Percentiles rank a stretch among this genome's conserved stretches.
phyloP scores from a whole-genome alignment of 2,329 filamentous ascomycete genomes.

The Volutella citrinella region DNA sequence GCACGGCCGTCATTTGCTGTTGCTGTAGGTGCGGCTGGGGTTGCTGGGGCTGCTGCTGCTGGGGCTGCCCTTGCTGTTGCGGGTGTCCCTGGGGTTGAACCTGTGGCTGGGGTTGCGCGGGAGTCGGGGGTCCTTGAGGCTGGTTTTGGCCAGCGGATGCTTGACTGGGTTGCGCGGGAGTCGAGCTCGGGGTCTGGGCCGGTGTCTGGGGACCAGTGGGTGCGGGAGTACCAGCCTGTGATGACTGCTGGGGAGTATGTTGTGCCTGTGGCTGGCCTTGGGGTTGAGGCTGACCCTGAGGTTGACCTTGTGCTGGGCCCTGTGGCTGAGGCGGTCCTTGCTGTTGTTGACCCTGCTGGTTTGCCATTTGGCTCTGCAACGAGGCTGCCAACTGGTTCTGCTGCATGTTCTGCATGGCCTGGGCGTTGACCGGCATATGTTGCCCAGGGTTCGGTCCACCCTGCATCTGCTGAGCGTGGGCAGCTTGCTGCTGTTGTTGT shows the following conservation, averaged over 20 bases:
- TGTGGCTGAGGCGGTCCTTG: conserved; percentile 23
- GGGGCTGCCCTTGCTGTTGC: conserved; percentile 33
- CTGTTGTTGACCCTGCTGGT: conserved; percentile 27
- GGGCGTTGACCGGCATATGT: conserved; percentile 45
- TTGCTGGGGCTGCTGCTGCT: conserved; percentile 28
- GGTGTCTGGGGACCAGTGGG: conserved; percentile 45
- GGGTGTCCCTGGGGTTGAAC: conserved; percentile 31
- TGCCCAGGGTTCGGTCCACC: conserved; percentile 44
- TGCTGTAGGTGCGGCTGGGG: conserved; percentile 24
- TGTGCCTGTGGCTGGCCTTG: conserved; percentile 42
- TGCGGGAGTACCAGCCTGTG: conserved; percentile 40
- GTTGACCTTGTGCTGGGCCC: too few species aligned
- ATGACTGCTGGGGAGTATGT: conserved; percentile 44
- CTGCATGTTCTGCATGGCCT: conserved; percentile 43
- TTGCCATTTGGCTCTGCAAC: conserved; percentile 28
- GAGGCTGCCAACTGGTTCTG: conserved; percentile 37
- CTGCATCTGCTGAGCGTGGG: conserved; percentile 38
- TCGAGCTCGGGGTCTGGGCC: conserved; percentile 43
- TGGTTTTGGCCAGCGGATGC: conserved; percentile 32
- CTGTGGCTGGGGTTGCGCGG: conserved; percentile 33
- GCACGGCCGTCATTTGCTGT: conserved; percentile 25
- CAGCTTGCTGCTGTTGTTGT: conserved; percentile 30
- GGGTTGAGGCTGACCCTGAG: conserved; percentile 30
- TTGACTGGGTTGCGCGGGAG: conserved; percentile 33
- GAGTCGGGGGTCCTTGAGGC: conserved; percentile 32